A percentile compares a stretch with the other conserved stretches of the same genome.
These are phyloP conservation scores for Begonia peltatifolia DNA, from an alignment of 306 rosid species.

Conservation along the genomic window DNA sequence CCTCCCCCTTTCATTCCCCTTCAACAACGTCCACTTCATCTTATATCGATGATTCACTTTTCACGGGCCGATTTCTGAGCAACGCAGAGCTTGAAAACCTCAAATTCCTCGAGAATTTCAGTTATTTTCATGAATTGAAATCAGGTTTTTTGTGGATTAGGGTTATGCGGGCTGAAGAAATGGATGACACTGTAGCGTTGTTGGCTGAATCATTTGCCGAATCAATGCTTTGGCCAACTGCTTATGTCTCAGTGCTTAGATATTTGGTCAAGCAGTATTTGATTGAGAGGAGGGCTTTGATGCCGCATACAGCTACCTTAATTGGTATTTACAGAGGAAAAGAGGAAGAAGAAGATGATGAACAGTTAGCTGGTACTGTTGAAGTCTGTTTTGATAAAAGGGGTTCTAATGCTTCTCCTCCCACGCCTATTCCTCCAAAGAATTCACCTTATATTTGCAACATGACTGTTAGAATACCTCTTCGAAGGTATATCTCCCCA, in stretches of 20 bases:
- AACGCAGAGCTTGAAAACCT: constrained; percentile 45
- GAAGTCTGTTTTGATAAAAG: constrained; percentile 57
- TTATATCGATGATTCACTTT: constrained; percentile 29
- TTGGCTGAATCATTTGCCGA: constrained; percentile 76
- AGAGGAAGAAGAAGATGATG: constrained; percentile 12
- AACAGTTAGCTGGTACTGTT: constrained; percentile 71
- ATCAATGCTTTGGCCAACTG: constrained; percentile 49
- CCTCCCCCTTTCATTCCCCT: constrained; percentile 22
- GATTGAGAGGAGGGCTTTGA: constrained; percentile 34
- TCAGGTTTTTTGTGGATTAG: constrained; percentile 68
- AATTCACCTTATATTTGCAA: constrained; percentile 63
- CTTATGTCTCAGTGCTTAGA: constrained; percentile 36
- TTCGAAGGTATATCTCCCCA: constrained; percentile 44
- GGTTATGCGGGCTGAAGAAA: constrained; percentile 52
- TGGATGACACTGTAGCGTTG: constrained; percentile 37
- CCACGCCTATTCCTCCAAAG: constrained; percentile 70
- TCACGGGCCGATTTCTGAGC: constrained; percentile 48
- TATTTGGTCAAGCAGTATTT: constrained; percentile 68
- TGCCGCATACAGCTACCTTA: constrained; percentile 74
- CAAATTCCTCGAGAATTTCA: constrained; percentile 33
- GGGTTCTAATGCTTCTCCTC: constrained; percentile 61
- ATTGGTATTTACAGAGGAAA: constrained; percentile 47
- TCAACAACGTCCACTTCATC: constrained; percentile 14
- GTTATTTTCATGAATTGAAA: constrained; percentile 33
- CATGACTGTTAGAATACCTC: constrained; percentile 48